Conservation (phyloP, 2,329 filamentous ascomycete species). For the Penicillium concentricum region DNA sequence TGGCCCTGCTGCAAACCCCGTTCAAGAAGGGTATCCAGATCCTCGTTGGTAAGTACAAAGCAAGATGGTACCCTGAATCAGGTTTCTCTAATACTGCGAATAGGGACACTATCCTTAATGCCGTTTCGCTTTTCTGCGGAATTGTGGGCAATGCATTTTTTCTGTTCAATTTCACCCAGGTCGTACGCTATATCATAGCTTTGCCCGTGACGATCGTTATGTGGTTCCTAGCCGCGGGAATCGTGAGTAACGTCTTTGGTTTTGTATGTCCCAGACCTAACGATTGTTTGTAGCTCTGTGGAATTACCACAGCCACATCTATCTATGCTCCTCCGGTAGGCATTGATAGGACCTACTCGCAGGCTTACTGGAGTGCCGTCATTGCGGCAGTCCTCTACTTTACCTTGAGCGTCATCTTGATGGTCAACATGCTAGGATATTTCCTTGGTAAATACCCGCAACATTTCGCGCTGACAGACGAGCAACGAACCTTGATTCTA, state of each 20-base stretch:
- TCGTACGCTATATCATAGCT: slow-evolving; percentile 76
- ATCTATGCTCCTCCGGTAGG: slow-evolving; percentile 54
- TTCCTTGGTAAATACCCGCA: slow-evolving; percentile 71
- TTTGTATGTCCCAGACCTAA: not conserved
- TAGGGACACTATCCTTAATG: slow-evolving; percentile 73
- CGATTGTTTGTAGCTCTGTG: slow-evolving; percentile 53
- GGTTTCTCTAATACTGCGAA: not conserved
- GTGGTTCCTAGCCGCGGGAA: slow-evolving; percentile 66
- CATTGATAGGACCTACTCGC: slow-evolving; percentile 61
- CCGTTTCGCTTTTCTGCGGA: slow-evolving; percentile 71
- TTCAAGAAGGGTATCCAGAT: slow-evolving; percentile 61
- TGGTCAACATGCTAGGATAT: slow-evolving; percentile 77
- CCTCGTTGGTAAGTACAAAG: slow-evolving; percentile 62
- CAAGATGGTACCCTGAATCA: not conserved
- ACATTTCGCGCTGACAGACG: slow-evolving; percentile 73
- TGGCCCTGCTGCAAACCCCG: slow-evolving; percentile 48
- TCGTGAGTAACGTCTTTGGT: slow-evolving; percentile 44
- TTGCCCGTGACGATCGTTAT: slow-evolving; percentile 79
- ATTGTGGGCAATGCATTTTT: slow-evolving; percentile 77
- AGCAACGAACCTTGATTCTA: slow-evolving; percentile 83
- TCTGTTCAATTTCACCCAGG: slow-evolving; percentile 80
- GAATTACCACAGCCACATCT: slow-evolving; percentile 65
- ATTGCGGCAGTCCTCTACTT: slow-evolving; percentile 79
- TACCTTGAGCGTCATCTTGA: slow-evolving; percentile 71
- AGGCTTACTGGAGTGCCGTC: slow-evolving; percentile 84